Evolutionary conservation across 2,329 filamentous ascomycete genomes (phyloP).

Genomic region (Xylaria sp.): DNA sequence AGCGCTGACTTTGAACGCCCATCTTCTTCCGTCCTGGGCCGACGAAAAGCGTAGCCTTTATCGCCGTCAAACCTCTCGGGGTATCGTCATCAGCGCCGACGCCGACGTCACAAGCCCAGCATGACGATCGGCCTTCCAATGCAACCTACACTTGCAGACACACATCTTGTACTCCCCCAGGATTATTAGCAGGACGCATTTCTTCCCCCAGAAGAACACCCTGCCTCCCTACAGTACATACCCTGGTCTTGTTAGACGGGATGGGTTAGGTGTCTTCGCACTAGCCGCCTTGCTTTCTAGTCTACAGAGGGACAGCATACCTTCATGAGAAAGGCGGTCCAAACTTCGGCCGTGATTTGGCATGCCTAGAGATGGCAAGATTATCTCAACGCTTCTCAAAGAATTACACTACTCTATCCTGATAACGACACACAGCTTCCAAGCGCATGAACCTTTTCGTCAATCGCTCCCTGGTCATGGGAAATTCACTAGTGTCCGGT

Average conservation of each 20-base stretch:
- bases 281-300: constrained; percentile 26
- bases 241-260: constrained; percentile 34
- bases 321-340: constrained; percentile 4
- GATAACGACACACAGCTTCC: not conserved
- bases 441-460: not conserved
- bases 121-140: constrained; percentile 16
- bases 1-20: constrained; percentile 12
- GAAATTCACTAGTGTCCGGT: constrained; percentile 4
- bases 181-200: constrained; percentile 26
- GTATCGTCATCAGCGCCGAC: constrained; percentile 22
- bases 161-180: constrained; percentile 34
- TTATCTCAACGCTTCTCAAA: constrained; percentile 11
- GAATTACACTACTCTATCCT: not conserved
- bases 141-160: constrained; percentile 24
- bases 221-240: constrained; percentile 18
- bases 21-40: constrained; percentile 16
- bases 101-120: constrained; percentile 27
- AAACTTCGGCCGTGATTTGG: not conserved
- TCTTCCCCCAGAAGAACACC: constrained; percentile 33
- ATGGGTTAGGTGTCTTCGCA: constrained; percentile 38
- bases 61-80: not conserved
- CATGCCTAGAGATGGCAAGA: not conserved
- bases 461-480: not conserved
- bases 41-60: constrained; percentile 27
- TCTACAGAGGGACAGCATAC: constrained; percentile 6